Percentiles rank a stretch among this genome's conserved stretches.
These are phyloP conservation scores for Clavispora asparagi DNA, from an alignment of 805 yeast species.

Conservation along the genomic window DNA sequence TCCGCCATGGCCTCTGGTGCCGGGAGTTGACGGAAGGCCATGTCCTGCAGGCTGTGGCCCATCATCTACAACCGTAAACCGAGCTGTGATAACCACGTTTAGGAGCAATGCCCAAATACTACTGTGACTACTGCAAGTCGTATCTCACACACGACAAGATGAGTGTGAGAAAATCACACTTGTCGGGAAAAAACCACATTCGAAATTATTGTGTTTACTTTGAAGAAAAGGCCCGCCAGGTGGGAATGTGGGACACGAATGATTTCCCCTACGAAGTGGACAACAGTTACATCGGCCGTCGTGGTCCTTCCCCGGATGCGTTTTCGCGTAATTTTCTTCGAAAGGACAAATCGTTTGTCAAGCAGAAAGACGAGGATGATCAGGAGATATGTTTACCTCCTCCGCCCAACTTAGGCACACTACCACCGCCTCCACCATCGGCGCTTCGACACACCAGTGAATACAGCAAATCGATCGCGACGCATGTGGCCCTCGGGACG, in stretches of 20 bases:
- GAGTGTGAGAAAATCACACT: constrained; percentile 78
- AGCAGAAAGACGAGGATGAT: constrained; percentile 8
- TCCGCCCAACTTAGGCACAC: constrained; percentile 10
- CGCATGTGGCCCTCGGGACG: constrained; percentile 10
- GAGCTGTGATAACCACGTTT: neutral
- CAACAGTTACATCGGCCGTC: constrained; percentile 27
- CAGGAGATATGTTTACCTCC: constrained; percentile 14
- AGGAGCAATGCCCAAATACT: constrained; percentile 56
- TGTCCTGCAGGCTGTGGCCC: neutral
- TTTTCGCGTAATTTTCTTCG: constrained; percentile 8
- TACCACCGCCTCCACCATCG: constrained; percentile 17
- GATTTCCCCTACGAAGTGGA: constrained; percentile 32
- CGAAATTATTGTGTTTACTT: constrained; percentile 70
- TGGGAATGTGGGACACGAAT: constrained; percentile 27
- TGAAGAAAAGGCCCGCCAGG: constrained; percentile 37
- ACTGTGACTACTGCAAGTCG: constrained; percentile 81
- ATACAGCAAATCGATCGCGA: constrained; percentile 6
- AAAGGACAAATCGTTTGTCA: constrained; percentile 10
- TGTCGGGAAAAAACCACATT: constrained; percentile 72
- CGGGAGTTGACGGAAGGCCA: too few relatives aligned
- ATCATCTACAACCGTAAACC: neutral
- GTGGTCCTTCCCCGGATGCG: constrained; percentile 22
- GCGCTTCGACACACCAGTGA: constrained; percentile 11
- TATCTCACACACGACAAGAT: constrained; percentile 84
- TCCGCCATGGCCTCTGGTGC: too few relatives aligned